phyloP scores from a whole-genome alignment of 1,139 yeast species.

The Saccharomyces hybrid region DNA sequence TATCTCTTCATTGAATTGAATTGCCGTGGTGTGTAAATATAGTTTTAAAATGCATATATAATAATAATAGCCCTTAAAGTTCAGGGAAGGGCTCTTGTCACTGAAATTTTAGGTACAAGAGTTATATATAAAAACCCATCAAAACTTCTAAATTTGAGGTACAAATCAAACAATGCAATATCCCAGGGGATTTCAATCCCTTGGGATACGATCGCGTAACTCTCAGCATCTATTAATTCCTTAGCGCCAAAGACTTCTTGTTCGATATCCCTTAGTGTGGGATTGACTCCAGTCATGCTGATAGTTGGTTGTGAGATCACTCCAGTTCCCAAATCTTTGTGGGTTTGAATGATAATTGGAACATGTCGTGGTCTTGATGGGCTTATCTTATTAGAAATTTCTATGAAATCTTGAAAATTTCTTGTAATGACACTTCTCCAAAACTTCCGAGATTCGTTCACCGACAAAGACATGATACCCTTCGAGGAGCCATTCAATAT shows the following conservation, averaged over 20 bases:
- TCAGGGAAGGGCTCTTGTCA: neutral
- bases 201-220: slow-evolving; percentile 45
- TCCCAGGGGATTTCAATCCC: slow-evolving; percentile 51
- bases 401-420: slow-evolving; percentile 34
- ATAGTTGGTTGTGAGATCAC: slow-evolving; percentile 1
- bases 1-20: neutral
- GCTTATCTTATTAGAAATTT: slow-evolving; percentile 35
- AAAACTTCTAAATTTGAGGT: slow-evolving; percentile 47
- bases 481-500: slow-evolving; percentile 68
- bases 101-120: neutral
- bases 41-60: neutral
- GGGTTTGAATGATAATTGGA: slow-evolving; percentile 50
- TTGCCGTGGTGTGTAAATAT: neutral
- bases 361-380: slow-evolving; percentile 35
- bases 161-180: slow-evolving; percentile 45
- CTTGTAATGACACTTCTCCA: slow-evolving; percentile 45
- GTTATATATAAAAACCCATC: slow-evolving; percentile 72
- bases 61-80: neutral
- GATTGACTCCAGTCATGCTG: neutral
- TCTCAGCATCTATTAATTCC: slow-evolving; percentile 16
- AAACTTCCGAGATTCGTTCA: slow-evolving; percentile 46
- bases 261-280: slow-evolving; percentile 37
- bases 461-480: slow-evolving; percentile 65
- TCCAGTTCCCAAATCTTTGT: neutral
- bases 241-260: neutral